Evolutionary conservation across 2,329 filamentous ascomycete genomes (phyloP).

Genomic region (Aspergillus sp.): DNA sequence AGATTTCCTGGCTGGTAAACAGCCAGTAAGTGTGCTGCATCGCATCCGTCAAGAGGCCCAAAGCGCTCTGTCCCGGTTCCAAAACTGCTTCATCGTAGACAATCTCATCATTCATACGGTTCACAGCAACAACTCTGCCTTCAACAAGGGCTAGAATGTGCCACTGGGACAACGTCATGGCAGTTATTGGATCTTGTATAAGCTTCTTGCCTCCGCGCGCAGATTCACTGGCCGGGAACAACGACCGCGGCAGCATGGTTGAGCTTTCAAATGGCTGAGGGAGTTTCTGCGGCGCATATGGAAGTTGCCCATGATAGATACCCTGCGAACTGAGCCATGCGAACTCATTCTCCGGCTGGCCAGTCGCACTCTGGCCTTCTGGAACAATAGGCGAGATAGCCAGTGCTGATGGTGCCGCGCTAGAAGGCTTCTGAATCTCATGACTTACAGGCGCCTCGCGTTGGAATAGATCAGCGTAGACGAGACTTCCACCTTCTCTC

Average conservation of each 20-base stretch:
- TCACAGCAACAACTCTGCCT: conserved; percentile 78
- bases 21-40: conserved; percentile 98
- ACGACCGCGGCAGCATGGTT: conserved; percentile 72
- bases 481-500: conserved; percentile 76
- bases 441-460: conserved; percentile 76
- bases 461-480: conserved; percentile 87
- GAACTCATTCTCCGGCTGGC: conserved; percentile 61
- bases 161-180: conserved; percentile 87
- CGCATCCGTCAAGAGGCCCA: conserved; percentile 85
- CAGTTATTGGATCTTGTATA: conserved; percentile 71
- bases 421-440: conserved; percentile 65
- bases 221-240: conserved; percentile 69
- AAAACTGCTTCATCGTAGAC: conserved; percentile 88
- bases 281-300: conserved; percentile 67
- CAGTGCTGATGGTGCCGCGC: conserved; percentile 64
- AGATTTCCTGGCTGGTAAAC: conserved; percentile 87
- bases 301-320: conserved; percentile 80
- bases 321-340: conserved; percentile 90
- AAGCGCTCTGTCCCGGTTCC: conserved; percentile 71
- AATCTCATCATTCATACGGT: conserved; percentile 79
- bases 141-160: conserved; percentile 85
- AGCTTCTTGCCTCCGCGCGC: conserved; percentile 65
- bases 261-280: conserved; percentile 75
- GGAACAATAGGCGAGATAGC: conserved; percentile 74
- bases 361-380: conserved; percentile 59